These are phyloP conservation scores for Helianthus tuberosus DNA, from an alignment of 129 eudicot genomes.

Conservation along the genomic window DNA sequence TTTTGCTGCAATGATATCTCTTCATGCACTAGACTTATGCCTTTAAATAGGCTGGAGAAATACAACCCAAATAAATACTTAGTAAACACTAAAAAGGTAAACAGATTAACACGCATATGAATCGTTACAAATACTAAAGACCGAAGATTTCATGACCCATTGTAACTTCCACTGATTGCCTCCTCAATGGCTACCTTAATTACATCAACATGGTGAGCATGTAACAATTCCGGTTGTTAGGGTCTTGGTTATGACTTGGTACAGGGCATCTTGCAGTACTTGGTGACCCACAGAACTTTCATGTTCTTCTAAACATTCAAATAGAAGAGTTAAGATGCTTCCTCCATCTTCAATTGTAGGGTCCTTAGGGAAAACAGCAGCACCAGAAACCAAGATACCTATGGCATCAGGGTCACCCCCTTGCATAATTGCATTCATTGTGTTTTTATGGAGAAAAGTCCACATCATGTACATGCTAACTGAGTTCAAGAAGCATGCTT, in stretches of 20 bases:
- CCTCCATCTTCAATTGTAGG: conserved; percentile 7
- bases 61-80: no score
- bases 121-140: no score
- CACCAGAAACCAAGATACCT: conserved; percentile 47
- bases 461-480: conserved; percentile 40
- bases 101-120: no score
- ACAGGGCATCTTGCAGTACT: not conserved
- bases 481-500: conserved; percentile 47
- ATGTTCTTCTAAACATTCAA: conserved; percentile 39
- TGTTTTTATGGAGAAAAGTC: conserved; percentile 31
- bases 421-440: conserved; percentile 28
- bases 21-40: no score
- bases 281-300: not conserved
- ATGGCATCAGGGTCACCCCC: conserved; percentile 36
- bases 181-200: not conserved
- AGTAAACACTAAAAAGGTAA: no score
- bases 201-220: not conserved
- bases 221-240: not conserved
- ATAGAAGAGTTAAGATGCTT: conserved; percentile 39
- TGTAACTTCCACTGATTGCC: no score
- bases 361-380: conserved; percentile 38
- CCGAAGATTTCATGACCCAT: no score
- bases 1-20: no score
- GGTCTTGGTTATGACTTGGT: conserved; percentile 4
- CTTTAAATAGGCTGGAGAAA: no score